Base-by-base conservation (phyloP, 345 rosid genomes). In the Turritis glabra region DNA sequence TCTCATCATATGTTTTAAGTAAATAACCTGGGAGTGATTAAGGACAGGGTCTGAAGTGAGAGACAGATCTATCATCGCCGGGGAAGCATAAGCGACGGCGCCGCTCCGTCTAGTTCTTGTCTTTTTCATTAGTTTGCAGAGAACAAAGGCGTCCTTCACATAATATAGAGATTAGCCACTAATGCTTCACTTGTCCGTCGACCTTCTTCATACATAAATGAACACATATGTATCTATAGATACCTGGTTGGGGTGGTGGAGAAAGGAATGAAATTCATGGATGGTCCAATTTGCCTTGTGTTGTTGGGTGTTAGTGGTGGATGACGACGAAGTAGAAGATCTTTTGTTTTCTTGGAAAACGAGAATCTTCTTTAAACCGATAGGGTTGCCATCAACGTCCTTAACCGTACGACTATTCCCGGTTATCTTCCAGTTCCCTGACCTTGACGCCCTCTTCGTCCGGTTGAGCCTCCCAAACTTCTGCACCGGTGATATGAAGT, bases 371-470 rank as follows among this genome's bases (percentile, higher is more conserved):
- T 74, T 74, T 32, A 65, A 74, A 33, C 77, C 77, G 58, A 74
- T 74, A 30, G 65, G 72, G 25, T 35, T 65, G 18, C 78, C 66
- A 46, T 56, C 29, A 30, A 15, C 19, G 23, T 74, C 78, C 50
- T 74, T 74, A 25, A 74, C 9, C 17, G 41, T 65, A 19, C 72
- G 17, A 55, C 59, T 57, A 35, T 66, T 65, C 8, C 78, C 78
- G 26, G 78, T 74, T 74, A 74, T 65, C 72, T 66, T 74, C 78
- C 78, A 74, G 22, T 74, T 66, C 1, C 78, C 78, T 23, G 78
- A 30, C 59, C 57, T 56, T 21, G 78, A 22, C 9, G 67, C 58
- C 23, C 78, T 65, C 59, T 74, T 74, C 7, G 23, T 74, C 40
- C 78, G 72, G 30, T 74, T 74, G 1, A 56, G 43, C 53, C 15